phyloP scores from a whole-genome alignment of 257 asterid genomes.

The Thymus mandschuricus region DNA sequence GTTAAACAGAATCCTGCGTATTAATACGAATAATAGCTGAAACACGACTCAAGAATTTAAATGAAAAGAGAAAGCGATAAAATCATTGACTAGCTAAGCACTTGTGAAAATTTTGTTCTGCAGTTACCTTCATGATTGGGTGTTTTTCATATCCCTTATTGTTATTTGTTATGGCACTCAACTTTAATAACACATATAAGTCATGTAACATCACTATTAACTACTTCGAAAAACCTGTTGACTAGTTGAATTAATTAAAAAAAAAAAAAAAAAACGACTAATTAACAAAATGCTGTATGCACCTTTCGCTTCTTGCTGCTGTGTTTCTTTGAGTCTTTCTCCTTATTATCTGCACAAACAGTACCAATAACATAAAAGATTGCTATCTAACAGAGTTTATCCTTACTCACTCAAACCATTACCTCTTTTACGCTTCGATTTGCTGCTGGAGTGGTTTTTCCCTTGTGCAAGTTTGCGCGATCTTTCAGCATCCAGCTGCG shows the following conservation, averaged over 20 bases:
- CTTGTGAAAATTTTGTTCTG: neutral
- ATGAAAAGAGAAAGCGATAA: no score
- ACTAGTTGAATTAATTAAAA: neutral
- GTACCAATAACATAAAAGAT: conserved; percentile 14
- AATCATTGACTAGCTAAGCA: neutral
- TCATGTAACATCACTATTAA: neutral
- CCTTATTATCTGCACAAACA: conserved; percentile 73
- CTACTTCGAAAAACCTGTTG: neutral
- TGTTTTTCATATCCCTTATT: neutral
- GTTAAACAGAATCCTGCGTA: neutral
- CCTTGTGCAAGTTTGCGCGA: conserved; percentile 82
- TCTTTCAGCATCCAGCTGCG: conserved; percentile 98
- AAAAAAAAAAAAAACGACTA: neutral
- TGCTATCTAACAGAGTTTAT: conserved; percentile 11
- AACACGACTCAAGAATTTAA: no score
- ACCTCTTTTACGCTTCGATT: conserved; percentile 74
- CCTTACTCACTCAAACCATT: conserved; percentile 30
- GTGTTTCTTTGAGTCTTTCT: conserved; percentile 75
- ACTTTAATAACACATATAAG: neutral
- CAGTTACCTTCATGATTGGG: neutral
- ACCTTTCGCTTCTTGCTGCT: conserved; percentile 94
- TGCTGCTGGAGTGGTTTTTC: conserved; percentile 80
- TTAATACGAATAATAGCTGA: neutral
- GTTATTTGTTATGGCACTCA: neutral
- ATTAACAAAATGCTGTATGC: conserved; percentile 19